These are phyloP conservation scores for Fusarium camptoceras DNA, from an alignment of 2,329 filamentous ascomycete genomes.

Conservation along the genomic window DNA sequence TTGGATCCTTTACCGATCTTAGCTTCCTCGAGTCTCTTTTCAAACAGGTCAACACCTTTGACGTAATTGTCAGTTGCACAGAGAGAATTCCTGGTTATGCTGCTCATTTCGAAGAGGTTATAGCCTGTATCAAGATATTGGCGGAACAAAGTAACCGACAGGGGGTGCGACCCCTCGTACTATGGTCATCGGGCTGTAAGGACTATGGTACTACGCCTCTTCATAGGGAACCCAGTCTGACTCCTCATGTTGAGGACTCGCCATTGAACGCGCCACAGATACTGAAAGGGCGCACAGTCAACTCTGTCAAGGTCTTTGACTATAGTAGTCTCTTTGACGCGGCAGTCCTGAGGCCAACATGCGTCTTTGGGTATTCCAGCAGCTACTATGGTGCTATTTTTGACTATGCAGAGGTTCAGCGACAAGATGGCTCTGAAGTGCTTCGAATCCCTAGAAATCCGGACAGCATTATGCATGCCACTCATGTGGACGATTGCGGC, in stretches of 20 bases:
- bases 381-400: conserved; percentile 59
- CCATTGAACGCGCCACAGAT: conserved; percentile 51
- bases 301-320: conserved; percentile 50
- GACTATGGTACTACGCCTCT: conserved; percentile 58
- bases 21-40: conserved; percentile 47
- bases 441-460: conserved; percentile 52
- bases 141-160: conserved; percentile 49
- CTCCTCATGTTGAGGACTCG: conserved; percentile 58
- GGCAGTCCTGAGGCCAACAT: conserved; percentile 59
- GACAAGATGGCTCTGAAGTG: conserved; percentile 28
- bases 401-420: conserved; percentile 48
- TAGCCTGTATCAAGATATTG: conserved; percentile 51
- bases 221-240: conserved; percentile 52
- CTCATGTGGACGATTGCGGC: conserved; percentile 63
- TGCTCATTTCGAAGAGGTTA: conserved; percentile 53
- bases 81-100: conserved; percentile 56
- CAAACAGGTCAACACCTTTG: conserved; percentile 48
- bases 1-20: conserved; percentile 54
- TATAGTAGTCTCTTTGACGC: conserved; percentile 56
- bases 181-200: conserved; percentile 63
- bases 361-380: conserved; percentile 58
- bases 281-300: conserved; percentile 47
- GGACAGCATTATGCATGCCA: conserved; percentile 57
- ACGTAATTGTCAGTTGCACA: conserved; percentile 58
- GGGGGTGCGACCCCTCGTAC: conserved; percentile 55